These are phyloP conservation scores for Moniliella sp. DNA, from an alignment of 1,284 basidiomycete genomes.

Conservation along the genomic window DNA sequence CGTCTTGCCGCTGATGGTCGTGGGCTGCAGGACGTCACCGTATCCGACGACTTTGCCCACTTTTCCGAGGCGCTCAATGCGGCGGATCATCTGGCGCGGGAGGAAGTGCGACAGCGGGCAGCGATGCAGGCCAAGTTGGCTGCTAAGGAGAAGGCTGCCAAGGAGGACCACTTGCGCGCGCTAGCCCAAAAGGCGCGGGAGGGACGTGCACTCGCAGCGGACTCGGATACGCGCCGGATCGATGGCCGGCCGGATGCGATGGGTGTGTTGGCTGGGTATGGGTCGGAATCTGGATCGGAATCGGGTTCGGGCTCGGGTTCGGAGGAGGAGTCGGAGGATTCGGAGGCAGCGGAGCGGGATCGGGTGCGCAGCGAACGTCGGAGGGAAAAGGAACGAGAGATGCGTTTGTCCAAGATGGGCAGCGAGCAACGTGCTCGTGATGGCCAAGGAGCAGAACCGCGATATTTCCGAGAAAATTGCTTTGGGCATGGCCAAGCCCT, in stretches of 20 bases:
- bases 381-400: slow-evolving; percentile 77
- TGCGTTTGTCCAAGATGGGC: slow-evolving; percentile 98
- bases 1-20: slow-evolving; percentile 89
- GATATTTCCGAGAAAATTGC: slow-evolving; percentile 98
- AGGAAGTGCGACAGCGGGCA: slow-evolving; percentile 83
- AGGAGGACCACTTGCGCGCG: slow-evolving; percentile 82
- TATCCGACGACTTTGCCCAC: slow-evolving; percentile 98
- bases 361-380: slow-evolving; percentile 75
- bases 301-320: too few relatives aligned
- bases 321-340: slow-evolving; percentile 48
- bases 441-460: slow-evolving; percentile 78
- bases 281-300: slow-evolving; percentile 3
- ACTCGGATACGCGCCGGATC: too few relatives aligned
- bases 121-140: slow-evolving; percentile 95
- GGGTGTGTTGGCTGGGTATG: slow-evolving; percentile 57
- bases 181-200: slow-evolving; percentile 85
- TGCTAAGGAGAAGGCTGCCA: slow-evolving; percentile 86
- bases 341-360: slow-evolving; percentile 64
- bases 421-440: slow-evolving; percentile 79
- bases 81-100: slow-evolving; percentile 89
- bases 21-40: slow-evolving; percentile 88
- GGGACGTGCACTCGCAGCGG: slow-evolving; percentile 64
- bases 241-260: slow-evolving; percentile 42
- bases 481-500: slow-evolving; percentile 85
- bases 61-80: slow-evolving; percentile 88